Evolutionary conservation across 805 yeast species (phyloP), one percentile per base, ranked within the genome.

Genomic region (Candida anglica): DNA sequence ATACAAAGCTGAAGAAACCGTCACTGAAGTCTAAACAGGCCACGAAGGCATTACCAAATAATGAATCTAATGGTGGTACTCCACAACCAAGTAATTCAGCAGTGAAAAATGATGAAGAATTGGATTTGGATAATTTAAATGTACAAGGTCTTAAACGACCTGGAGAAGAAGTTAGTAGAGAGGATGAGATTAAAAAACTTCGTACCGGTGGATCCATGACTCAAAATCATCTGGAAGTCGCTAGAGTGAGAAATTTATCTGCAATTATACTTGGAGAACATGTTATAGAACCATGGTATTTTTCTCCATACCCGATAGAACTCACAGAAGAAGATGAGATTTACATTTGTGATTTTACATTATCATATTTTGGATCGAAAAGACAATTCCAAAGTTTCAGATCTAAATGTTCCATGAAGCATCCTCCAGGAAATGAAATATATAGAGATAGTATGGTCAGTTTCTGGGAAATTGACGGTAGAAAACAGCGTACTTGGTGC

Each of bases 351-450:
- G 98, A 89, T 60, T 93, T 85, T 55, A 80, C 96, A 2, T 59
- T 93, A 39, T 79, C 86, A 39, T 93, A 86, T 60, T 93, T 86
- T 61, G 93, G 95, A 3, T 85, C 95, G 0, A 69, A 73, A 41
- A 86, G 85, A 50, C 98, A 89, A 60, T 93, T 91, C 62, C 94
- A 93, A 62, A 69, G 99, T 42, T 93, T 87, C 63, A 71, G 98
- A 51, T 58, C 77, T 18, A 93, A 93, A 53, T 85, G 94, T 55
- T 81, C 94, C 2, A 69, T 93, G 61, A 79, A 82, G 53, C 98
- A 91, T 52, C 99, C 99, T 1, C 99, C 99, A 0, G 99, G 99
- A 0, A 93, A 93, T 62, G 98, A 93, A 53, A 89, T 93, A 15
- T 93, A 93, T 58, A 69, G 98, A 32, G 98, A 93, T 57, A 89